Conservation (phyloP, 345 rosid species). For the Erucastrum elatum region DNA sequence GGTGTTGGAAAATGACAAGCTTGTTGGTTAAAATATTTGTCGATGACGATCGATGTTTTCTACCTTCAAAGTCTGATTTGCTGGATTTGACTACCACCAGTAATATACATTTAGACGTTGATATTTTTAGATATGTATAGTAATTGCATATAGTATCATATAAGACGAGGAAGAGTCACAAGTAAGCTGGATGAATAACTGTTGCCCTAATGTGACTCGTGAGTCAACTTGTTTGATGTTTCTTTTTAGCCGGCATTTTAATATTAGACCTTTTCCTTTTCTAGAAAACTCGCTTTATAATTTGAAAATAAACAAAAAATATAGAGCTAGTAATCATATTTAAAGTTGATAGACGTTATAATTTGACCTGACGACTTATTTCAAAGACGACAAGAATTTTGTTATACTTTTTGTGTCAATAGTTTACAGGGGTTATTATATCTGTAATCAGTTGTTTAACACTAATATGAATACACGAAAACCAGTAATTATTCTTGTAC, state of each 20-base stretch:
- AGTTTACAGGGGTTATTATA: not conserved
- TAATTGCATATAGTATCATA: not conserved
- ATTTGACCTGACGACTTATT: slow-evolving; percentile 22
- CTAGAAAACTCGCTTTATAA: slow-evolving; percentile 13
- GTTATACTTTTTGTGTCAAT: not conserved
- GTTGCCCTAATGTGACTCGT: slow-evolving; percentile 4
- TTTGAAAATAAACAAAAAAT: not conserved
- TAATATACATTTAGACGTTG: not conserved
- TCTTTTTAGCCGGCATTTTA: slow-evolving; percentile 33
- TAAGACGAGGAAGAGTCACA: not conserved
- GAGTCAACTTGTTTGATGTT: slow-evolving; percentile 29
- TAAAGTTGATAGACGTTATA: slow-evolving; percentile 29
- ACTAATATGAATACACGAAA: not conserved
- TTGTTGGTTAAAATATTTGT: not conserved
- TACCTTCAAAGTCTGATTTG: slow-evolving; percentile 5
- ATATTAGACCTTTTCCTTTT: slow-evolving; percentile 27
- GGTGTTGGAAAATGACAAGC: not conserved
- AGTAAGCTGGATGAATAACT: slow-evolving; percentile 1
- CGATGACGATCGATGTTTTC: not conserved
- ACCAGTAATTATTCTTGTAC: not conserved
- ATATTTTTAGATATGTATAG: not conserved
- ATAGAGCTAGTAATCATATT: not conserved
- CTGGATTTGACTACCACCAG: slow-evolving; percentile 2
- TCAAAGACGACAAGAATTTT: not conserved
- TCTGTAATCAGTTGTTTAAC: not conserved